Percentiles rank a stretch among this genome's conserved stretches.
These are phyloP conservation scores for Mikania micrantha DNA, from an alignment of 129 eudicot species.

Conservation along the genomic window DNA sequence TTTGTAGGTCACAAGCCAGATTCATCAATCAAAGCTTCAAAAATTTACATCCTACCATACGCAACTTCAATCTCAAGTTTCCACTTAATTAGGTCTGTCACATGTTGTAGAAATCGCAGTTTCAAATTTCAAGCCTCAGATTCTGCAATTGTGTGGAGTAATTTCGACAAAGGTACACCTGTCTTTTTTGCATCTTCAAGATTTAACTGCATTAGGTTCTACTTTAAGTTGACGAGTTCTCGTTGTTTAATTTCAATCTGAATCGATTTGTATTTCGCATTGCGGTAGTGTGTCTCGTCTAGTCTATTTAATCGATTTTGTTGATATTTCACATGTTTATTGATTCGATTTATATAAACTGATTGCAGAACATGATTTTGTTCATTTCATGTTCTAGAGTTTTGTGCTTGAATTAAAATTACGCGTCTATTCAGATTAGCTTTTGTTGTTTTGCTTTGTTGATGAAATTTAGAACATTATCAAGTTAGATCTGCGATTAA, in stretches of 20 bases:
- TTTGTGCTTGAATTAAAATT: background rate
- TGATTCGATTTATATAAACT: background rate
- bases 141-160: slow-evolving; percentile 9
- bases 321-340: background rate
- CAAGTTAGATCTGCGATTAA: slow-evolving; percentile 9
- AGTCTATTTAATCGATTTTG: background rate
- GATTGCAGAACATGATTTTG: background rate
- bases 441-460: background rate
- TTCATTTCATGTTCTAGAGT: slow-evolving; percentile 9
- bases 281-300: background rate
- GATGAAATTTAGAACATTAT: background rate
- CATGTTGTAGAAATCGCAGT: background rate
- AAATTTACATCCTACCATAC: slow-evolving; percentile 8
- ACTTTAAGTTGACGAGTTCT: slow-evolving; percentile 1
- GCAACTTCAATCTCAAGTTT: slow-evolving; percentile 23
- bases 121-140: background rate
- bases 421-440: background rate
- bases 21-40: slow-evolving; percentile 11
- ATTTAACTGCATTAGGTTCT: background rate
- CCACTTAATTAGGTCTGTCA: background rate
- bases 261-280: slow-evolving; percentile 1
- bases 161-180: slow-evolving; percentile 7
- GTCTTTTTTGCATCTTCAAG: slow-evolving; percentile 19
- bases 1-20: slow-evolving; percentile 14
- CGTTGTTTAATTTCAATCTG: slow-evolving; percentile 7